Percentiles rank a stretch among this genome's conserved stretches.
These are phyloP conservation scores for Austroboletus eburneus DNA, from an alignment of 768 basidiomycete genomes.

Conservation along the genomic window DNA sequence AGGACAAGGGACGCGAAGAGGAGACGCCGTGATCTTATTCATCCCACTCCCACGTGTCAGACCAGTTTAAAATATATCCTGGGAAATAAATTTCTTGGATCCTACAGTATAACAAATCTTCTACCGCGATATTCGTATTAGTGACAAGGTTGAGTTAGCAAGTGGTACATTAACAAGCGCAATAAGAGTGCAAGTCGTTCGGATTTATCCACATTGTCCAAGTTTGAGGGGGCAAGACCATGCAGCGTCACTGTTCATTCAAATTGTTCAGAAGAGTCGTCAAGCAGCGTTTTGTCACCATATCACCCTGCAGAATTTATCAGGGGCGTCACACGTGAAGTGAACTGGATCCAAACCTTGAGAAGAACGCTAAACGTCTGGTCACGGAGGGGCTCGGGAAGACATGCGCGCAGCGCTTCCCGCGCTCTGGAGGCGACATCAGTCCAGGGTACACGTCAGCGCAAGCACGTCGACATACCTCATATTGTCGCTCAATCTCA, in stretches of 20 bases:
- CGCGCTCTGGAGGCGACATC: constrained; percentile 60
- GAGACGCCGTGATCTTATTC: neutral
- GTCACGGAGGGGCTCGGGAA: constrained; percentile 93
- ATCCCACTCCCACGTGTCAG: constrained; percentile 14
- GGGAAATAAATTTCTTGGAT: no score
- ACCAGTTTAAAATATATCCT: no score
- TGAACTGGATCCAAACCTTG: constrained; percentile 52
- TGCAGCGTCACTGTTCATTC: constrained; percentile 51
- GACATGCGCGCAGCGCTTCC: constrained; percentile 91
- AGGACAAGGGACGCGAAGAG: no score
- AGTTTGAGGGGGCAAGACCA: constrained; percentile 22
- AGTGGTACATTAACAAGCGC: constrained; percentile 29
- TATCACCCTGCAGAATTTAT: constrained; percentile 66
- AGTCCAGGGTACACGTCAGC: constrained; percentile 2
- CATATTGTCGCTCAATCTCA: constrained; percentile 92
- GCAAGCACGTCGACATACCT: constrained; percentile 50
- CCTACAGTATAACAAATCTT: constrained; percentile 34
- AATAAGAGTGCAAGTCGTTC: constrained; percentile 28
- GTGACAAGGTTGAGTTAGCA: constrained; percentile 27
- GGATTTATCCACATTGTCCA: constrained; percentile 31
- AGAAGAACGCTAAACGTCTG: constrained; percentile 88
- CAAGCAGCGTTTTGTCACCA: constrained; percentile 95
- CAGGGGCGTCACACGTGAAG: constrained; percentile 4
- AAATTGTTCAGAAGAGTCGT: constrained; percentile 88
- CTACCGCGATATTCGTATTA: constrained; percentile 32